Conservation (phyloP, 2,329 filamentous ascomycete species). For the Ampelomyces quisqualis region DNA sequence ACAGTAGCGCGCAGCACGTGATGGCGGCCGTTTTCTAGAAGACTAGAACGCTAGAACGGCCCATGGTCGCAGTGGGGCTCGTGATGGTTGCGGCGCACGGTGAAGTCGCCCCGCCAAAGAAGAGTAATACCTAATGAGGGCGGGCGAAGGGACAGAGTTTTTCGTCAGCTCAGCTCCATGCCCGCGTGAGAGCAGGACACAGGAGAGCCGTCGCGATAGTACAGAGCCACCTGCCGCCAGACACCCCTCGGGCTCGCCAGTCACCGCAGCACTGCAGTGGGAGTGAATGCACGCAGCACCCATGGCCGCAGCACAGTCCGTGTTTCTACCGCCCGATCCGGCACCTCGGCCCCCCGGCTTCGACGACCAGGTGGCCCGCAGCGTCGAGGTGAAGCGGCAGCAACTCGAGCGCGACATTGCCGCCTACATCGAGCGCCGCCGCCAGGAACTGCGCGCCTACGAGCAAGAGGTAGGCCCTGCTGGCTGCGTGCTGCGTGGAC, state of each 20-base stretch:
- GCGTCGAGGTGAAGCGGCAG: slow-evolving; percentile 38
- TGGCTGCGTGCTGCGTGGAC: slow-evolving; percentile 7
- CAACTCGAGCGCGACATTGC: slow-evolving; percentile 41
- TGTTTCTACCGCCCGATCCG: slow-evolving; percentile 36
- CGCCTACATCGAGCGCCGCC: slow-evolving; percentile 37
- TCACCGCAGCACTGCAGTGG: slow-evolving; percentile 3
- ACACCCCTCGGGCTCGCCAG: too few species aligned
- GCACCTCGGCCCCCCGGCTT: slow-evolving; percentile 34
- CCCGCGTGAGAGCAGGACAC: neutral
- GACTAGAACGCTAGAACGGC: too few species aligned
- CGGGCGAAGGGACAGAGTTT: neutral
- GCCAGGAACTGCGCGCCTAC: slow-evolving; percentile 35
- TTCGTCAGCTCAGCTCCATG: neutral
- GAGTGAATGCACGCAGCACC: too few species aligned
- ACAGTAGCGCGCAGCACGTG: too few species aligned
- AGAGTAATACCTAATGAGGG: neutral
- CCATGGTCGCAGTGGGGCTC: too few species aligned
- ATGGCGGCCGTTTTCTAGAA: too few species aligned
- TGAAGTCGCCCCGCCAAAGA: neutral
- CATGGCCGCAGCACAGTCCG: too few species aligned
- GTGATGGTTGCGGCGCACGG: too few species aligned
- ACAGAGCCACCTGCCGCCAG: neutral
- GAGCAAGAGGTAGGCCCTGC: slow-evolving; percentile 33
- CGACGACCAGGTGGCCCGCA: slow-evolving; percentile 33
- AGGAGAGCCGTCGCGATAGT: neutral